Evolutionary conservation across 345 rosid species (phyloP), one percentile per base, ranked within the genome.

Genomic region (Salix viminalis): DNA sequence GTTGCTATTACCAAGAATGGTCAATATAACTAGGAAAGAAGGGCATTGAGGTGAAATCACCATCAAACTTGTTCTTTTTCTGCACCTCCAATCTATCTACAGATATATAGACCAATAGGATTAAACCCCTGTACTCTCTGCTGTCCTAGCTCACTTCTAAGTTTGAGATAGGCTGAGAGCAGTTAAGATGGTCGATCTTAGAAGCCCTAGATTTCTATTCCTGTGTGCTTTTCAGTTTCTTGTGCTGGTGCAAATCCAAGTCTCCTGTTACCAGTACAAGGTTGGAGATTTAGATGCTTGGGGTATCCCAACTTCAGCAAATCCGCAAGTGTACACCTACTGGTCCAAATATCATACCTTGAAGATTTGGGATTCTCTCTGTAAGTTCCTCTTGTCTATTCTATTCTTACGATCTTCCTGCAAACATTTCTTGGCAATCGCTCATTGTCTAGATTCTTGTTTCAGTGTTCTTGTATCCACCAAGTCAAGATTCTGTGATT

Each of bases 391-490:
- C 26, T 32, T 0, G 23, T 2, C 19, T 48, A 42, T 21, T 24
- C 61, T 48, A 2, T 5, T 7, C 10, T 23, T 62, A 16, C 23
- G 18, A 54, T 67, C 67, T 67, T 54, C 28, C 5, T 62, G 15
- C 28, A 46, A 46, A 13, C 14, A 46, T 12, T 64, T 67, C 14
- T 3, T 26, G 23, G 4, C 24, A n/a, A 23, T 3, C 30, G 26
- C 36, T 42, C n/a, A 41, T 12, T 23, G 9, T 16, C 10, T 5
- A 21, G 18, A 0, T 36, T 50, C 14, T 65, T 12, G 2, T 62
- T 54, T 9, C 90, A 96, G 99, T 93, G 89, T 96, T 93, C 81
- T 80, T 93, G 79, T 96, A 96, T 85, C 99, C 99, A 79, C 99
- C 99, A 80, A 96, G 98, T 80, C 91, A 96, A 85, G 97, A 93